These are phyloP conservation scores for Lentinus brumalis DNA, from an alignment of 768 basidiomycete species.

Conservation along the genomic window DNA sequence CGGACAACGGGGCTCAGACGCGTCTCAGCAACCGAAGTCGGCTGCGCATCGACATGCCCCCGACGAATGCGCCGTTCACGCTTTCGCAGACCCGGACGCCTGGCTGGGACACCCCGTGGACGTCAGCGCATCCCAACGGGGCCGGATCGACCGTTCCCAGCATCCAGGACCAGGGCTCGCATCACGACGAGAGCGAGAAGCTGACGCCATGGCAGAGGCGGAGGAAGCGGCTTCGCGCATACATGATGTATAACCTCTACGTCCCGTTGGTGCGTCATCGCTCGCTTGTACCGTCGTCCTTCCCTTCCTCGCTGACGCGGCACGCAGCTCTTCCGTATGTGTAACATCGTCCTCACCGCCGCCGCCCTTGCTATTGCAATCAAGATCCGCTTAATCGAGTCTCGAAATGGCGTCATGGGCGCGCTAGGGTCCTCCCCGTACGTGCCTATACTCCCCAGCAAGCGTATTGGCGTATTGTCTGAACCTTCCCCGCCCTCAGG, in stretches of 20 bases:
- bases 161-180: constrained; percentile 1
- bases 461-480: constrained; percentile 1
- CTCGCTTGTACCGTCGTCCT: constrained; percentile 7
- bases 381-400: constrained; percentile 65
- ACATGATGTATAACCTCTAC: constrained; percentile 73
- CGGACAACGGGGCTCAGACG: constrained; percentile 5
- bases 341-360: constrained; percentile 82
- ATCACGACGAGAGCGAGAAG: constrained; percentile 24
- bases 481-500: constrained; percentile 36
- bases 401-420: constrained; percentile 53
- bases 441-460: constrained; percentile 30
- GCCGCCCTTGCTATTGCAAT: constrained; percentile 80
- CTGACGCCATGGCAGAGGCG: constrained; percentile 32
- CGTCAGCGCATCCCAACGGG: constrained; percentile 41
- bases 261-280: constrained; percentile 67
- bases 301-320: not conserved
- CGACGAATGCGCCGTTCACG: constrained; percentile 44
- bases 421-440: constrained; percentile 83
- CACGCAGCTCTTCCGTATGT: constrained; percentile 75
- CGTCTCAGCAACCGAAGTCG: constrained; percentile 11
- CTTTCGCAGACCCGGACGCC: constrained; percentile 58
- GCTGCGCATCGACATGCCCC: constrained; percentile 36
- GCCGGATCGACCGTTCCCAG: not conserved
- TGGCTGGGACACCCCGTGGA: constrained; percentile 72
- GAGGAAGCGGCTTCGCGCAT: constrained; percentile 57